These are phyloP conservation scores for Choanephora cucurbitarum DNA, from an alignment of 371 early-diverging fungal genomes.

Conservation along the genomic window DNA sequence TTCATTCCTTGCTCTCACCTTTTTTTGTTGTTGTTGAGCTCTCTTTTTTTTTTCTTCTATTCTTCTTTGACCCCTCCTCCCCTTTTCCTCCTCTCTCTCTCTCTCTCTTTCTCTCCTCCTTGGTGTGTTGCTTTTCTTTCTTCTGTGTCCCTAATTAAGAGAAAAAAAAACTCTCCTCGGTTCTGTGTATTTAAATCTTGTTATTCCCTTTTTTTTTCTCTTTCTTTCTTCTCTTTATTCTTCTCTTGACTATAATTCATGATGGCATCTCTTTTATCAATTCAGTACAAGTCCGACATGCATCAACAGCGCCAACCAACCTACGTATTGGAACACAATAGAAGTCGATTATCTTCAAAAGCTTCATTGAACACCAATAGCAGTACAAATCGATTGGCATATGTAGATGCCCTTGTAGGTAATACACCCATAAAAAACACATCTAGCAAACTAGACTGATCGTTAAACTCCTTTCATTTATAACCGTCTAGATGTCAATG, in stretches of 20 bases:
- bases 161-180: constrained; percentile 3
- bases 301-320: not conserved
- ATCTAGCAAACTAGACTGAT: not conserved
- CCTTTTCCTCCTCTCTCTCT: constrained; percentile 2
- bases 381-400: constrained; percentile 22
- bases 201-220: constrained; percentile 1
- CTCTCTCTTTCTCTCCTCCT: constrained; percentile 5
- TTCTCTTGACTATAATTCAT: too few species aligned
- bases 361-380: constrained; percentile 20
- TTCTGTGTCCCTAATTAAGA: constrained; percentile 12
- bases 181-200: constrained; percentile 7
- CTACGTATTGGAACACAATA: not conserved
- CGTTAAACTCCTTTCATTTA: too few species aligned
- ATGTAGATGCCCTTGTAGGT: constrained; percentile 36
- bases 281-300: constrained; percentile 27
- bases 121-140: constrained; percentile 1
- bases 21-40: constrained; percentile 4
- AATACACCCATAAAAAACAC: not conserved
- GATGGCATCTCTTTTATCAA: constrained; percentile 26
- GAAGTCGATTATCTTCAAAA: not conserved
- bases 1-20: constrained; percentile 4
- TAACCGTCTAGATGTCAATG: constrained; percentile 50
- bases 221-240: too few species aligned
- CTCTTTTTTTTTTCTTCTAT: constrained; percentile 3
- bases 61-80: not conserved